Conservation (phyloP, 2,329 filamentous ascomycete species). For the Colletotrichum trifolii region DNA sequence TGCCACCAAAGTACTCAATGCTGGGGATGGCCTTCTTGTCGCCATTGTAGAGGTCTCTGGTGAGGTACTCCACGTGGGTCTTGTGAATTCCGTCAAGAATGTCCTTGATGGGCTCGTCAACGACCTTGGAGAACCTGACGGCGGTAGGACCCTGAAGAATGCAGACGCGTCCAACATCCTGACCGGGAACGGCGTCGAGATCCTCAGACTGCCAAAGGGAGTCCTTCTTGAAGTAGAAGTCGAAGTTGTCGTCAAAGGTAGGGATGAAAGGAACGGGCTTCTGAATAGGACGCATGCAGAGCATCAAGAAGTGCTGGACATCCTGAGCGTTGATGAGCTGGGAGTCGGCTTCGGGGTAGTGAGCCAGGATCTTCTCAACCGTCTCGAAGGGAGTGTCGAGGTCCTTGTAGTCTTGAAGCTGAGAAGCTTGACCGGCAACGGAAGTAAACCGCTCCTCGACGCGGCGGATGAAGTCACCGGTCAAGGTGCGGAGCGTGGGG, state of each 20-base stretch:
- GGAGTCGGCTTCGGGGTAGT: slow-evolving; percentile 86
- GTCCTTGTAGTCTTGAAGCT: slow-evolving; percentile 91
- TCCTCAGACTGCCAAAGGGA: slow-evolving; percentile 99
- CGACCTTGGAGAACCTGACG: slow-evolving; percentile 86
- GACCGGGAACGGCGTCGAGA: slow-evolving; percentile 91
- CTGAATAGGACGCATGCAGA: slow-evolving; percentile 91
- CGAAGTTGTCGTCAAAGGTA: slow-evolving; percentile 94
- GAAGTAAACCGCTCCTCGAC: slow-evolving; percentile 95
- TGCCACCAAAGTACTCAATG: slow-evolving; percentile 95
- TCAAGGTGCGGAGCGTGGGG: slow-evolving; percentile 81
- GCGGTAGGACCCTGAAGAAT: slow-evolving; percentile 96
- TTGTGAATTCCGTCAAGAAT: slow-evolving; percentile 93
- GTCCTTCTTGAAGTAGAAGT: slow-evolving; percentile 99
- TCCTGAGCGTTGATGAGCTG: slow-evolving; percentile 99
- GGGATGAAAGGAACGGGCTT: slow-evolving; percentile 98
- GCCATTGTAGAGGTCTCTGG: slow-evolving; percentile 81
- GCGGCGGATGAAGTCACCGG: slow-evolving; percentile 95
- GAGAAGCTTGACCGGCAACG: slow-evolving; percentile 76
- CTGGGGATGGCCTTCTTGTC: slow-evolving; percentile 81
- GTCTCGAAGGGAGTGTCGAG: slow-evolving; percentile 83
- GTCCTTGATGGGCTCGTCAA: slow-evolving; percentile 94
- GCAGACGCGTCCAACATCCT: slow-evolving; percentile 95
- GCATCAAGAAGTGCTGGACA: slow-evolving; percentile 93
- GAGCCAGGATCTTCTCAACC: slow-evolving; percentile 80
- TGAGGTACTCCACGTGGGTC: slow-evolving; percentile 83